Evolutionary conservation across 371 early-diverging fungal species (phyloP), one percentile per base, ranked within the genome.

Genomic region (Actinomortierella wolfii): DNA sequence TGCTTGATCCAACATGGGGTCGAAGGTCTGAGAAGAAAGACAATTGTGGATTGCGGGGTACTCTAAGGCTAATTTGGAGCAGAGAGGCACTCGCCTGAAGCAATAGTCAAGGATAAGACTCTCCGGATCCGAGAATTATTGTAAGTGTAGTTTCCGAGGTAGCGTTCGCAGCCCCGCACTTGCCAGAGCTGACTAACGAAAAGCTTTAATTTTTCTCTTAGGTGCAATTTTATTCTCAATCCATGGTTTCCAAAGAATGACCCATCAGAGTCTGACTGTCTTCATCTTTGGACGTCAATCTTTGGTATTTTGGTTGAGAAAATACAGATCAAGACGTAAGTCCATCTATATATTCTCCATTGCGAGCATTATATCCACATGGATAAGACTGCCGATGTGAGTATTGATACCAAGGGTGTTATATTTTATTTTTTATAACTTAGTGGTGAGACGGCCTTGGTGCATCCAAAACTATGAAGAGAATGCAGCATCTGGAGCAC

Each of bases 241-340:
- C 60, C 60, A 26, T 40, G 39, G 47, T 53, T 59, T 53, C 28
- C 24, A 25, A 45, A n/a, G 47, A 54, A 59, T 5, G n/a, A 24
- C 39, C 54, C 53, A 28, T 59, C 59, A 28, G 59, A 51, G 29
- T 44, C 42, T 2, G 60, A 59, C 45, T 59, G 54, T 40, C 34
- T 59, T 5, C 54, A 59, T 17, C 53, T 59, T 43, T 59, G 60
- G 60, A 34, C 23, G 28, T 53, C 60, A 13, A 46, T 53, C 18
- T 59, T 59, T 47, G 48, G 21, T 39, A 40, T 53, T 29, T 20
- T 59, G 15, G 48, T 59, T 29, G 45, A 59, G 23, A 59, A 53
- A 45, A 59, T 52, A 45, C 46, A 43, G 18, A 44, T 53, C 46
- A 41, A 59, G 26, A 59, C 60, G 60, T 59, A 59, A 29, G 60